A percentile compares a stretch with the other conserved stretches of the same genome.
Evolutionary conservation across 441 rosid species (phyloP).

Genomic region (Jatropha podagrica): DNA sequence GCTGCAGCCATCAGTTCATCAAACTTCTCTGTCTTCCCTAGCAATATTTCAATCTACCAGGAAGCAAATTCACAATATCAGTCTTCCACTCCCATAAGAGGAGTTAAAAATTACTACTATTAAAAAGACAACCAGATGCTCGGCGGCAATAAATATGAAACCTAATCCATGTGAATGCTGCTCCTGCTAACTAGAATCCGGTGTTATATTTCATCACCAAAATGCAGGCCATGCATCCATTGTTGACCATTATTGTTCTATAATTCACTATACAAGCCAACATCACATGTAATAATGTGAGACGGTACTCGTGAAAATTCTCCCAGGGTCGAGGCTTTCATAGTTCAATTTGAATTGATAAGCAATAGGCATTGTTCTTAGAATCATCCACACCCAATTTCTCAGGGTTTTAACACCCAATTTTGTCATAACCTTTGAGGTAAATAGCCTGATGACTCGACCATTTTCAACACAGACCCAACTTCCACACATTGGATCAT

Average conservation of each 20-base stretch:
- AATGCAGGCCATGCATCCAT: background rate
- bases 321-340: background rate
- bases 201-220: background rate
- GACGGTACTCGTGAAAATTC: background rate
- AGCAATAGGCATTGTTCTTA: background rate
- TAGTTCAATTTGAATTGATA: background rate
- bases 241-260: background rate
- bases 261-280: background rate
- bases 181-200: constrained; percentile 2
- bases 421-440: too few relatives aligned
- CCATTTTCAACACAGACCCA: too few relatives aligned
- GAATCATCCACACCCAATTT: background rate
- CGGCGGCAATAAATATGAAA: background rate
- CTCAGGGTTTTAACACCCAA: background rate
- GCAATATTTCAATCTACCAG: constrained; percentile 58
- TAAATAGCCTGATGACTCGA: too few relatives aligned
- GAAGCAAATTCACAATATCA: constrained; percentile 8
- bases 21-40: constrained; percentile 63
- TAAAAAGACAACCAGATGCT: background rate
- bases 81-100: background rate
- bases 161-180: background rate
- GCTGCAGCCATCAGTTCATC: constrained; percentile 80
- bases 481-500: background rate
- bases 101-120: background rate
- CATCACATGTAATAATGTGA: background rate